Base-by-base conservation (phyloP, 352 stramenopile species). In the Blastocystis sp. region DNA sequence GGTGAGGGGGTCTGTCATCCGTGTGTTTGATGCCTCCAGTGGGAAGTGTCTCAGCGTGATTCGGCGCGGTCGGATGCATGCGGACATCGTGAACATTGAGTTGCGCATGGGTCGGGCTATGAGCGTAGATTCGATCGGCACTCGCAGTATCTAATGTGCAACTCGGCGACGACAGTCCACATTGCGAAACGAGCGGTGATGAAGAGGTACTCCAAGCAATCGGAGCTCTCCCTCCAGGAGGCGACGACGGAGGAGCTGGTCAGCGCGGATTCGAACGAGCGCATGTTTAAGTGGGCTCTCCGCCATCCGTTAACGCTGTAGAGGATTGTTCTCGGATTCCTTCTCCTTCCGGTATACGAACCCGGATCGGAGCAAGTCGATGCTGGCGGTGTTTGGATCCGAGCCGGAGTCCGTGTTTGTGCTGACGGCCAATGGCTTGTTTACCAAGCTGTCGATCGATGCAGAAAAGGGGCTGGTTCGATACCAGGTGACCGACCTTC, bases 131-230 rank as follows among this genome's bases (percentile, higher is more conserved):
- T 81, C n/a, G 71, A 81, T 23, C 14, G 21, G 7, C 52, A 62
- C 28, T 48, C 52, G 71, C 71, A 81, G 59, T 81, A 81, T 61
- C 38, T 81, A 23, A 59, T 81, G 43, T 81, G 71, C 59, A 81
- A 81, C 28, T 65, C 71, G 19, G 71, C 28, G 9, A 81, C 71
- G 52, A 81, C 71, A 34, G 41, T 81, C 11, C 71, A 81, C 34
- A 43, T 81, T 3, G 71, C 71, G 38, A 62, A 41, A 14, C 45
- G 52, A 7, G 11, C 28, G 28, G 28, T 34, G 28, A 34, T 34
- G 28, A 34, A 34, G 28, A 34, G 28, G 28, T 34, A 34, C 28
- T 34, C 28, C 28, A 34, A 34, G 28, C 28, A 34, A 34, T 34
- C 28, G 28, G 28, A 34, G 28, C 28, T 34, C 28, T 34, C 28